Evolutionary conservation across 2,329 filamentous ascomycete genomes (phyloP).

Genomic region (Clonostachys solani): DNA sequence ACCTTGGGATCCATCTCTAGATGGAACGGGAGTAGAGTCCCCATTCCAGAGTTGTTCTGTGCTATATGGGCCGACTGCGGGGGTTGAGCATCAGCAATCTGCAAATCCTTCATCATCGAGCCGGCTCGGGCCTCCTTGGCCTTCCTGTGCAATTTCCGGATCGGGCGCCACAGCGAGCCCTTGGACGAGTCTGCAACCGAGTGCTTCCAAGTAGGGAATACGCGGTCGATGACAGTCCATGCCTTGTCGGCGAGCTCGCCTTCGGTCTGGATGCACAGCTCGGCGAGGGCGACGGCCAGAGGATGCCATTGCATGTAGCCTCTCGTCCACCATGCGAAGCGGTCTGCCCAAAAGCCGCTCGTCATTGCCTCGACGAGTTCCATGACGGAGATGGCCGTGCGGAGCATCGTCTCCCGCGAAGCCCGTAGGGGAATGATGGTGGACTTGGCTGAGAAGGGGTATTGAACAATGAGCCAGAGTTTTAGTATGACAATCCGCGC

Average conservation of each 20-base stretch:
- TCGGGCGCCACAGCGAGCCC: conserved; percentile 49
- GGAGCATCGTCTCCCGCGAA: conserved; percentile 35
- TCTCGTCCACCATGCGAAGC: conserved; percentile 42
- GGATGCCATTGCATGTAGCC: conserved; percentile 53
- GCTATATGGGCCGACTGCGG: background rate
- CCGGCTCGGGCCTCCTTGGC: conserved; percentile 34
- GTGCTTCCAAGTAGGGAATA: conserved; percentile 35
- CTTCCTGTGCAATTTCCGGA: conserved; percentile 46
- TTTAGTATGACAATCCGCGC: conserved; percentile 38
- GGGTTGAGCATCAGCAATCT: conserved; percentile 6
- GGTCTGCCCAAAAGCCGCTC: conserved; percentile 22
- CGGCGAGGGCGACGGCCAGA: conserved; percentile 45
- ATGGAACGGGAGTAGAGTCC: background rate
- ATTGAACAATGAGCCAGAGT: conserved; percentile 39
- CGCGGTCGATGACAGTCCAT: conserved; percentile 41
- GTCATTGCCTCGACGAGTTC: conserved; percentile 29
- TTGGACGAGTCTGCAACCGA: conserved; percentile 43
- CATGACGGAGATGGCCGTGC: conserved; percentile 41
- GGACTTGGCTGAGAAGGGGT: conserved; percentile 30
- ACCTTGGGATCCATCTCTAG: too few relatives aligned
- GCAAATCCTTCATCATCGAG: conserved; percentile 17
- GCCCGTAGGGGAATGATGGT: conserved; percentile 20
- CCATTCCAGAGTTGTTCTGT: background rate
- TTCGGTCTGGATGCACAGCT: conserved; percentile 42
- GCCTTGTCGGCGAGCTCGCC: conserved; percentile 41